Conservation (phyloP, 2,329 filamentous ascomycete species). For the Epicoccum sorghinum region DNA sequence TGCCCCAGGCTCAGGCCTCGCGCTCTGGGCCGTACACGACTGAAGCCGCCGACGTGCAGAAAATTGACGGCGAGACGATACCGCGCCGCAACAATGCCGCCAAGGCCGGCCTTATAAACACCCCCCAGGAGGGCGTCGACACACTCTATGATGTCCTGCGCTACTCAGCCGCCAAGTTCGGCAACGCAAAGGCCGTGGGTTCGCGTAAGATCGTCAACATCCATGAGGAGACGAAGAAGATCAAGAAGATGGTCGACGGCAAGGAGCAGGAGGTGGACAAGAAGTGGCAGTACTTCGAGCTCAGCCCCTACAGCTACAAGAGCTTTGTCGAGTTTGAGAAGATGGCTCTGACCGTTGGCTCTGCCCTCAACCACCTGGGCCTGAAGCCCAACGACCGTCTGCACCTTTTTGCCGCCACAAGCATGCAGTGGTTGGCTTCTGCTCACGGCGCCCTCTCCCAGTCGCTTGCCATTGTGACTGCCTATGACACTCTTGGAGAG, state of each 20-base stretch:
- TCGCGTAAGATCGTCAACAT: conserved; percentile 75
- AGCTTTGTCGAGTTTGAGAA: conserved; percentile 81
- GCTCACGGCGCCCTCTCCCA: conserved; percentile 82
- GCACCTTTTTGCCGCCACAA: conserved; percentile 83
- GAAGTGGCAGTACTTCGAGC: conserved; percentile 89
- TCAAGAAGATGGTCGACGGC: conserved; percentile 87
- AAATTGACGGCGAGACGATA: conserved; percentile 80
- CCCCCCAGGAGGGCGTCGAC: conserved; percentile 70
- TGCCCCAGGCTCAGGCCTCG: conserved; percentile 54
- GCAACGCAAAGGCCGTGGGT: conserved; percentile 63
- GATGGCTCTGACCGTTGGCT: conserved; percentile 70
- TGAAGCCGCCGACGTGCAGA: conserved; percentile 70
- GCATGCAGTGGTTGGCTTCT: conserved; percentile 81
- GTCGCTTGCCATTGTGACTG: conserved; percentile 89
- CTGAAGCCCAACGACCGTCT: conserved; percentile 70
- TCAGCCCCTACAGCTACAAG: conserved; percentile 76
- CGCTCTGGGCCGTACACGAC: conserved; percentile 77
- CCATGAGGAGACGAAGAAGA: conserved; percentile 84
- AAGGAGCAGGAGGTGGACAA: conserved; percentile 81
- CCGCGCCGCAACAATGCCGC: conserved; percentile 76
- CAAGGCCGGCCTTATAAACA: conserved; percentile 71
- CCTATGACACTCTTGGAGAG: conserved; percentile 90
- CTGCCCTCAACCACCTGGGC: conserved; percentile 76
- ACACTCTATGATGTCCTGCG: conserved; percentile 82
- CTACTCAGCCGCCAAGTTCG: conserved; percentile 65